These are phyloP conservation scores for Lanzia echinophila DNA, from an alignment of 2,329 filamentous ascomycete species.

Conservation along the genomic window DNA sequence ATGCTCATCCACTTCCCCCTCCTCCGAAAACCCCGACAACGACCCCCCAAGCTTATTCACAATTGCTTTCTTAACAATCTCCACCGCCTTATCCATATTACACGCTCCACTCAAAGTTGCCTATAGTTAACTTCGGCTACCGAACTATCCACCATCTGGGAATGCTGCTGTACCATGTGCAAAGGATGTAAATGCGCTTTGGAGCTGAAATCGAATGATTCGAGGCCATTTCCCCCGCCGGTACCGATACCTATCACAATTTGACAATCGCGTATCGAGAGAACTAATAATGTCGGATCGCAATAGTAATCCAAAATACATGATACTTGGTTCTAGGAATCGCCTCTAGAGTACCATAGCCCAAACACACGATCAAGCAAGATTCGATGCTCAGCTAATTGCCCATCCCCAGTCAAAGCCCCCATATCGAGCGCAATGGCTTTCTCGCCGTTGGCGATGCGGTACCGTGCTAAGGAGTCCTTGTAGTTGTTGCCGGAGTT, in stretches of 20 bases:
- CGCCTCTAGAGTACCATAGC: background rate
- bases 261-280: background rate
- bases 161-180: background rate
- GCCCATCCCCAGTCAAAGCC: constrained; percentile 8
- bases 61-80: constrained; percentile 15
- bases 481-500: constrained; percentile 27
- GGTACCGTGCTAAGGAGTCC: constrained; percentile 12
- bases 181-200: background rate
- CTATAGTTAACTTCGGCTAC: background rate
- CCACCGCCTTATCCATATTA: background rate
- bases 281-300: background rate
- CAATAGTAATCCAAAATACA: background rate
- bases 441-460: constrained; percentile 7
- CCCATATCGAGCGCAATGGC: constrained; percentile 14
- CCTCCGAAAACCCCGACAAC: constrained; percentile 36
- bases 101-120: background rate
- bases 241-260: background rate
- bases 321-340: background rate
- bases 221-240: background rate
- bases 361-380: constrained; percentile 8
- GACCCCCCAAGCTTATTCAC: constrained; percentile 36
- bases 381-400: background rate
- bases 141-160: background rate
- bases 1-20: constrained; percentile 35
- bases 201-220: background rate